Percentiles rank a stretch among this genome's conserved stretches.
Conservation (phyloP, 345 rosid species). For the Gossypium rotundifolium region DNA sequence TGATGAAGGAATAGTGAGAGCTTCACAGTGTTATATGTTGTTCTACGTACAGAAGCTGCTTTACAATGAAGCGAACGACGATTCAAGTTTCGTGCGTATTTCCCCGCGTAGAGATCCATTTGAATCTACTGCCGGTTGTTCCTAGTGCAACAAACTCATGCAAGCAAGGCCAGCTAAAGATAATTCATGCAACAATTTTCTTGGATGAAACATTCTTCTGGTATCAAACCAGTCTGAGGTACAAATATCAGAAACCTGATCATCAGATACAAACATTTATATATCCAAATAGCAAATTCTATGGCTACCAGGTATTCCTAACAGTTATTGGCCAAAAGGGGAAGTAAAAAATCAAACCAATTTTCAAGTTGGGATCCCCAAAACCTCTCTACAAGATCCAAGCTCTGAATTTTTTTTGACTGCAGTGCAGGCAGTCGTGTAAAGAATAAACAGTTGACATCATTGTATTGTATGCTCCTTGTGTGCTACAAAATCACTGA, state of each 20-base stretch:
- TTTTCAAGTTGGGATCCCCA: not conserved
- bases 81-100: constrained; percentile 25
- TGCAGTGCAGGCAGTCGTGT: constrained; percentile 23
- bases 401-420: constrained; percentile 15
- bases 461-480: not conserved
- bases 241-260: constrained; percentile 1
- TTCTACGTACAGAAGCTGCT: constrained; percentile 78
- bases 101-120: constrained; percentile 31
- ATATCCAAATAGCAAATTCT: not conserved
- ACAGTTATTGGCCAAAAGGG: not conserved
- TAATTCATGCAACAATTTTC: not conserved
- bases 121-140: constrained; percentile 47
- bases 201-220: not conserved
- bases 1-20: constrained; percentile 74
- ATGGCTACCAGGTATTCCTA: not conserved
- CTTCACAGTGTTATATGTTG: constrained; percentile 83
- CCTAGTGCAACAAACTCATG: constrained; percentile 25
- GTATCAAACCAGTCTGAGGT: too few species aligned
- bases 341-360: not conserved
- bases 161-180: not conserved
- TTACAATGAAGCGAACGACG: constrained; percentile 37
- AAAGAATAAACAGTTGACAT: not conserved
- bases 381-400: constrained; percentile 11
- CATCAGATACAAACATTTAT: not conserved
- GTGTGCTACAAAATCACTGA: not conserved